Percentiles rank a stretch among this genome's conserved stretches.
These are phyloP conservation scores for Batkoa obscura DNA, from an alignment of 371 early-diverging fungal species.

Conservation along the genomic window DNA sequence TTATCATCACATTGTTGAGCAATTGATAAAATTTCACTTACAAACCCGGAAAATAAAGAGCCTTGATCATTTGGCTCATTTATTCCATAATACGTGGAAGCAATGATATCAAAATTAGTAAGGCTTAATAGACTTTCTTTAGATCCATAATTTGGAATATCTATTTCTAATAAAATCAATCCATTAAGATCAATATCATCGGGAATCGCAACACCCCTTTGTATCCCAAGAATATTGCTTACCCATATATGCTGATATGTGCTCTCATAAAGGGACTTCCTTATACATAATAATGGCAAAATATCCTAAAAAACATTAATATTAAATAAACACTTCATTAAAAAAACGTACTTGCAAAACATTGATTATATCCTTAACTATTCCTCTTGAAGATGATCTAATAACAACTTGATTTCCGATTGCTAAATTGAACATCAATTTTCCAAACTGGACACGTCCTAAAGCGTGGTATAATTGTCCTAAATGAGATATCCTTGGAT, in stretches of 20 bases:
- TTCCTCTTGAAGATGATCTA: slow-evolving; percentile 12
- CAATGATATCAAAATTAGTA: not conserved
- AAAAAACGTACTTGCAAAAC: slow-evolving; percentile 12
- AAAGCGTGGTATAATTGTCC: slow-evolving; percentile 12
- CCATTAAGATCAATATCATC: slow-evolving; percentile 6
- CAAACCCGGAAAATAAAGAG: not conserved
- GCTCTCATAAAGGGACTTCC: slow-evolving; percentile 7
- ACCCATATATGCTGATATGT: slow-evolving; percentile 9
- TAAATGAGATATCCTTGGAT: slow-evolving; percentile 13
- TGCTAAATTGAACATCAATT: slow-evolving; percentile 18
- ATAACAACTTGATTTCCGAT: slow-evolving; percentile 24
- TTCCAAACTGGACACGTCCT: slow-evolving; percentile 13
- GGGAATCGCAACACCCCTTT: slow-evolving; percentile 6
- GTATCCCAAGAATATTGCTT: slow-evolving; percentile 12
- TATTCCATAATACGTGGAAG: not conserved
- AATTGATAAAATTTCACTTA: not conserved
- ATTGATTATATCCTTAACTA: slow-evolving; percentile 13
- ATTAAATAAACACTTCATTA: not conserved
- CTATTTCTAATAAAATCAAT: not conserved
- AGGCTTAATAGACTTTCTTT: too few species aligned
- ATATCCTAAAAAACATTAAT: slow-evolving; percentile 9
- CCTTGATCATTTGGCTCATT: not conserved
- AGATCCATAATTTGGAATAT: too few species aligned
- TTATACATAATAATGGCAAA: slow-evolving; percentile 9
- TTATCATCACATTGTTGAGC: not conserved